Conservation (phyloP, 805 yeast genomes). For the Ogataea dorogensis region DNA sequence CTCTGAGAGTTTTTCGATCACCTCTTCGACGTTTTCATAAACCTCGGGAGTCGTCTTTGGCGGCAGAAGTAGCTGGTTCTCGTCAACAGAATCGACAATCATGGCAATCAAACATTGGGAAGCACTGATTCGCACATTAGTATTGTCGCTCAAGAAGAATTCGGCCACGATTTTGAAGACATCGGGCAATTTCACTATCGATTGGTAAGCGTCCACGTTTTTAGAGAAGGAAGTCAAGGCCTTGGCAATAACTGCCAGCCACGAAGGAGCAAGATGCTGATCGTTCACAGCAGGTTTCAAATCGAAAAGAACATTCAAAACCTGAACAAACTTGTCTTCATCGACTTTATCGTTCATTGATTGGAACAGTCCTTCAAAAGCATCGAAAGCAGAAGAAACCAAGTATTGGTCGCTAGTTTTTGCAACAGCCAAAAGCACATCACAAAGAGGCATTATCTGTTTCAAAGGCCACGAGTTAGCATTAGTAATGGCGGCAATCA, state of each 20-base stretch:
- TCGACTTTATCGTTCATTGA: slow-evolving; percentile 55
- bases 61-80: slow-evolving; percentile 54
- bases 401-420: slow-evolving; percentile 81
- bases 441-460: slow-evolving; percentile 71
- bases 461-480: slow-evolving; percentile 81
- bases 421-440: slow-evolving; percentile 68
- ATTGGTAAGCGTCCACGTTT: slow-evolving; percentile 45
- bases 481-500: slow-evolving; percentile 66
- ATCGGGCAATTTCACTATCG: slow-evolving; percentile 55
- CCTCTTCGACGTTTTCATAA: slow-evolving; percentile 56
- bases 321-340: slow-evolving; percentile 58
- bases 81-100: slow-evolving; percentile 64
- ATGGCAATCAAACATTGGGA: slow-evolving; percentile 85
- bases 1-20: slow-evolving; percentile 51
- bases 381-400: slow-evolving; percentile 77
- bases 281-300: slow-evolving; percentile 82
- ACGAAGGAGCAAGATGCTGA: slow-evolving; percentile 82
- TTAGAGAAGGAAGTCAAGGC: slow-evolving; percentile 58
- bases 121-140: slow-evolving; percentile 66
- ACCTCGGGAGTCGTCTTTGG: slow-evolving; percentile 45
- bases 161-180: slow-evolving; percentile 54
- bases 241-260: slow-evolving; percentile 93
- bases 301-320: slow-evolving; percentile 70
- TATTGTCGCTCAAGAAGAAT: slow-evolving; percentile 69
- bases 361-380: slow-evolving; percentile 76